phyloP scores from a whole-genome alignment of 345 rosid genomes.

The Syzygium aromaticum region DNA sequence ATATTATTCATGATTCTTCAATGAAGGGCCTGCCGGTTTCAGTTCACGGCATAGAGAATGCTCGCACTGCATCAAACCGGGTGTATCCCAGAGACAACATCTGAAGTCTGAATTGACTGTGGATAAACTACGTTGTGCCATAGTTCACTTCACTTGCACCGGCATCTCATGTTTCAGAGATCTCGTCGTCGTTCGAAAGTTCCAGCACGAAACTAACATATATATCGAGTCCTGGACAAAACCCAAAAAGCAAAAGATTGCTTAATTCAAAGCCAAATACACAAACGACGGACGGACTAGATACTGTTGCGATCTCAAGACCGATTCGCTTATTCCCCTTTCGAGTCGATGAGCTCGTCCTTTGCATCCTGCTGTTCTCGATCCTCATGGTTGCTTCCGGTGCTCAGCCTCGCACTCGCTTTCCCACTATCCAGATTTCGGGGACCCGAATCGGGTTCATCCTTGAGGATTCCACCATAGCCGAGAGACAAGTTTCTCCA shows the following conservation, averaged over 20 bases:
- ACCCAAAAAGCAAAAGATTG: neutral
- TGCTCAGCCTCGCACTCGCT: neutral
- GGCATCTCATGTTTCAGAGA: neutral
- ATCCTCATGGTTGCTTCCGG: neutral
- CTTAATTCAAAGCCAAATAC: neutral
- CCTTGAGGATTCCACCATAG: constrained; percentile 2
- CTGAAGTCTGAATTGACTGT: neutral
- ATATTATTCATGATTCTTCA: neutral
- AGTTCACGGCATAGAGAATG: neutral
- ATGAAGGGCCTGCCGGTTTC: neutral
- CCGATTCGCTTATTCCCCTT: neutral
- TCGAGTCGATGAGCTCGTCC: neutral
- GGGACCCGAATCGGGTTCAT: neutral
- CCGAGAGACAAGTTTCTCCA: constrained; percentile 10
- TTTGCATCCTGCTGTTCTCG: neutral
- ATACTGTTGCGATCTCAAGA: neutral
- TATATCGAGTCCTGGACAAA: neutral
- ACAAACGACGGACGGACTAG: neutral
- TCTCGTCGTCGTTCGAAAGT: neutral
- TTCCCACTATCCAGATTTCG: neutral
- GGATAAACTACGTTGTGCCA: neutral
- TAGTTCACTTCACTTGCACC: neutral
- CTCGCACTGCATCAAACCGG: neutral
- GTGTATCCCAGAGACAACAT: neutral
- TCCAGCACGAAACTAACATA: neutral